Conservation (phyloP, 352 stramenopile species). For the Phytophthora boehmeriae region DNA sequence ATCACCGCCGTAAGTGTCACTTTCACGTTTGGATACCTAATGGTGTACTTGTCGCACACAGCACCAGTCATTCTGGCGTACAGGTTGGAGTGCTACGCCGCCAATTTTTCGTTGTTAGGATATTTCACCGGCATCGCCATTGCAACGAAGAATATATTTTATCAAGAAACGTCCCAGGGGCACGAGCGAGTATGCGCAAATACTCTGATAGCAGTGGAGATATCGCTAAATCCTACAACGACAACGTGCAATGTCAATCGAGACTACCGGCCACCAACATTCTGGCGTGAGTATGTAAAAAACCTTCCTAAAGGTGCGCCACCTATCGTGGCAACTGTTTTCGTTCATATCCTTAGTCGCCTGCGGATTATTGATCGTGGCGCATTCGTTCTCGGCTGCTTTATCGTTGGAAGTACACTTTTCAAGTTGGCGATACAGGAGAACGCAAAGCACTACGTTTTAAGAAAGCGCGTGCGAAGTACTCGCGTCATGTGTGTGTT, state of each 20-base stretch:
- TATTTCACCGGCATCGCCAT: slow-evolving; percentile 17
- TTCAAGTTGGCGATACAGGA: slow-evolving; percentile 50
- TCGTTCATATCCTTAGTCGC: slow-evolving; percentile 29
- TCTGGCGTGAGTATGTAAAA: slow-evolving; percentile 19
- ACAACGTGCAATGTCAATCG: too few species aligned
- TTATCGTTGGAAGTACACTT: slow-evolving; percentile 22
- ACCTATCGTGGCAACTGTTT: slow-evolving; percentile 20
- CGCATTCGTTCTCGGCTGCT: slow-evolving; percentile 8
- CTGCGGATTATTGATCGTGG: slow-evolving; percentile 13
- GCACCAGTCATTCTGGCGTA: slow-evolving; percentile 15
- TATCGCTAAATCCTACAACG: neutral
- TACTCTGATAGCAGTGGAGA: neutral
- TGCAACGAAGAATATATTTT: slow-evolving; percentile 14
- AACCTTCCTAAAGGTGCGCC: slow-evolving; percentile 20
- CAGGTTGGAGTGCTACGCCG: slow-evolving; percentile 20
- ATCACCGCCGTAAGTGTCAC: slow-evolving; percentile 9
- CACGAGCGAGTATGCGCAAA: slow-evolving; percentile 3
- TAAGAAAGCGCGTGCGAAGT: slow-evolving; percentile 30
- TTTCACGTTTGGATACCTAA: slow-evolving; percentile 2
- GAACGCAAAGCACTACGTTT: slow-evolving; percentile 27
- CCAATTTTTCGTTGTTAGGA: slow-evolving; percentile 7
- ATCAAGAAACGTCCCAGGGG: slow-evolving; percentile 18
- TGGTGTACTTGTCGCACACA: slow-evolving; percentile 9
- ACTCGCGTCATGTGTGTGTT: slow-evolving; percentile 38
- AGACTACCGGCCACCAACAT: neutral